Base-by-base conservation (phyloP, 495 filamentous ascomycete genomes). In the Tirmania nivea region DNA sequence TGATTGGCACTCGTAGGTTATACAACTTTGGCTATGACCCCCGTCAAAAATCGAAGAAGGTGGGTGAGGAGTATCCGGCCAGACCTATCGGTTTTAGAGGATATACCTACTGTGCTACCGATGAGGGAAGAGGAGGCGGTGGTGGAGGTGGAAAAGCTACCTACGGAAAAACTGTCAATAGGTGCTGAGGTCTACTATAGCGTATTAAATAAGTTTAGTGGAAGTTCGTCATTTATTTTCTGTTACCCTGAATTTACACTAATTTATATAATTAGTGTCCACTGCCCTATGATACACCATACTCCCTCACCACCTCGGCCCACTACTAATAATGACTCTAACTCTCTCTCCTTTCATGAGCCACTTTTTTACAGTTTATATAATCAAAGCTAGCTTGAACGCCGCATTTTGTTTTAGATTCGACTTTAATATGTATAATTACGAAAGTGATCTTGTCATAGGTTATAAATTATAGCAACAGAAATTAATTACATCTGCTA, bases 111-210 rank as follows among this genome's bases (percentile, higher is more conserved):
- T 3, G 65, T 57, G 12, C 54, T 59, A 11, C 63, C 65, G 20
- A 50, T 17, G n/a, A n/a, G n/a, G 16, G 16, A 31, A 58, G 53
- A 21, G 57, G 63, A 36, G 59, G 57, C 16, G 59, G 53, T n/a
- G 60, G 67, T 45, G 10, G 67, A 68, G n/a, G 48, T 25, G 12
- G 72, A 76, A 45, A 67, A 70, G 52, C 8, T 45, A 19, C 70
- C 77, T n/a, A 73, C 77, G 53, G 78, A 77, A 11, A 70, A 78
- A 35, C 81, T 89, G 54, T 84, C 80, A 55, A 78, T 78, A 12
- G 90, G 90, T n/a, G 90, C 80, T 47, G 90, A 97, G 63, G 70
- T 92, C 31, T 97, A 97, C 66, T 97, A 96, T 63, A 87, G 87
- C 8, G 78, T 85, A 0, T 69, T 93, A 16, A 95, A 94, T 59